phyloP scores from a whole-genome alignment of 176 grass and related monocot genomes.

The Hordeum marinum region DNA sequence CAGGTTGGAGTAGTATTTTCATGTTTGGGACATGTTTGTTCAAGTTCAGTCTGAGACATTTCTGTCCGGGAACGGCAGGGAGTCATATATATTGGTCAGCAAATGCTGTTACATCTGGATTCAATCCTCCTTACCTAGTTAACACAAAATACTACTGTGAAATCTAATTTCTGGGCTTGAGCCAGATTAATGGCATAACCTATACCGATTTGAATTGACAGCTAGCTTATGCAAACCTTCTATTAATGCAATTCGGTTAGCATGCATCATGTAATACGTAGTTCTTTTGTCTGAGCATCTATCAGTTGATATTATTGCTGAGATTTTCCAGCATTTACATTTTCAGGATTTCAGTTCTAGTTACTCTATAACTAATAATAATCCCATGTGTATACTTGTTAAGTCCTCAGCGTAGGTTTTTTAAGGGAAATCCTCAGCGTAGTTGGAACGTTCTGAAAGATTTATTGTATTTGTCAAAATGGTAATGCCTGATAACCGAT shows the following conservation, averaged over 20 bases:
- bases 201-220: neutral
- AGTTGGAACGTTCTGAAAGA: neutral
- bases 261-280: neutral
- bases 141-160: neutral
- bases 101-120: constrained; percentile 2
- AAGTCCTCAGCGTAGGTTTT: neutral
- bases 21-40: neutral
- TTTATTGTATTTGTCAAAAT: neutral
- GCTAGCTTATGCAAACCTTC: neutral
- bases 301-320: neutral
- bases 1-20: neutral
- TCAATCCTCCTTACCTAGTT: neutral
- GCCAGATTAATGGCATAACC: neutral
- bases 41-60: neutral
- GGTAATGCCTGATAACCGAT: neutral
- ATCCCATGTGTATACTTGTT: neutral
- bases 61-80: neutral
- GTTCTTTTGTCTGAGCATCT: neutral
- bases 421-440: neutral
- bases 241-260: neutral
- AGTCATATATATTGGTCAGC: neutral
- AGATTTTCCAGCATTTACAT: neutral
- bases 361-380: neutral
- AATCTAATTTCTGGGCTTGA: neutral
- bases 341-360: neutral